Evolutionary conservation across 75 land plant genomes (phyloP).

Genomic region (Selaginella tamariscina): DNA sequence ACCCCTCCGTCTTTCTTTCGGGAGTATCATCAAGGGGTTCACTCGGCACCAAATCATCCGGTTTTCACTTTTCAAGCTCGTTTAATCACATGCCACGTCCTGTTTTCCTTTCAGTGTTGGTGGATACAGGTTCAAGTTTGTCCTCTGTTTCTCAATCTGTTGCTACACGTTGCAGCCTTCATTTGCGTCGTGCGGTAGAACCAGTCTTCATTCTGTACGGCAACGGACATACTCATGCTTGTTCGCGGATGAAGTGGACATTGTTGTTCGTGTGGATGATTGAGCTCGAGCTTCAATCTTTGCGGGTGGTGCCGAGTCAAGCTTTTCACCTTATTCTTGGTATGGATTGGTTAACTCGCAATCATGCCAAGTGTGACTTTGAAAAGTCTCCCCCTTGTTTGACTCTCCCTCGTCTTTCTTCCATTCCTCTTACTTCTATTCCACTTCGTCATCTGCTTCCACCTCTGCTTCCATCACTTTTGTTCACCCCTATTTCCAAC

Average conservation of each 20-base stretch:
- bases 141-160: not conserved
- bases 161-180: not conserved
- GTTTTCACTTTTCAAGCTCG: no score
- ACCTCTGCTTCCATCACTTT: conserved; percentile 1
- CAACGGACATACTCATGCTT: not conserved
- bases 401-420: not conserved
- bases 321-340: not conserved
- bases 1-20: no score
- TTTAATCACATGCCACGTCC: no score
- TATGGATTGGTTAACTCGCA: not conserved
- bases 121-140: no score
- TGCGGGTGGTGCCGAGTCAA: not conserved
- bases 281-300: no score
- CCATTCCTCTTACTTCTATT: not conserved
- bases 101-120: no score
- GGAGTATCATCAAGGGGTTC: no score
- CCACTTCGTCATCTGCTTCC: not conserved
- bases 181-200: not conserved
- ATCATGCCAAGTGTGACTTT: not conserved
- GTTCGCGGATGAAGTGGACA: not conserved
- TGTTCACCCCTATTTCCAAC: not conserved
- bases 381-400: not conserved
- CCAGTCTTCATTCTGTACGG: not conserved
- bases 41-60: no score
- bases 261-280: no score